Base-by-base conservation (phyloP, 2,329 filamentous ascomycete species). In the Parastagonospora nodorum region DNA sequence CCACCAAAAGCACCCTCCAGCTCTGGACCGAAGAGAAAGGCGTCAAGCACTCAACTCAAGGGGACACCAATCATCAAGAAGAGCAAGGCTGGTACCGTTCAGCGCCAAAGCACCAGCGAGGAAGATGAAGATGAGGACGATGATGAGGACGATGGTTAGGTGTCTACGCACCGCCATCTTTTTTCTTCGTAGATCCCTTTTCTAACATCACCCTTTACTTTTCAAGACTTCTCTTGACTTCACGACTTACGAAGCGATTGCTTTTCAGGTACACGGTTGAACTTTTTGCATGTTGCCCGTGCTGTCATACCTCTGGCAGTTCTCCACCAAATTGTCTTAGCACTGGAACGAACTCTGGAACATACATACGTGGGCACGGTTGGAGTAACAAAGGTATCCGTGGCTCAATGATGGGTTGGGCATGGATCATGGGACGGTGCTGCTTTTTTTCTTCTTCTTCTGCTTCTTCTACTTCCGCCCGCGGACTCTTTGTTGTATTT, bases 71-170 rank as follows among this genome's bases (percentile, higher is more conserved):
- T 61, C 2, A 62, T 53, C 51, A 84, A 84, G 71, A 84, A 82
- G 66, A 72, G 72, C 53, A 84, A 82, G 71, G 72, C 73, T 5
- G 68, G 64, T 42, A 52, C 53, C 28, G 68, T 64, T 12, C 65
- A 66, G 42, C 68, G 76, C 51, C 65, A 73, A 16, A 80, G 76
- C 54, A 76, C 76, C 15, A 81, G 77, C 53, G 81, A 83, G 45
- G 80, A 80, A 46, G 80, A 80, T 42, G 80, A 83, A 50, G 78
- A 79, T 46, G 71, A 74, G 27, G 80, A 82, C 27, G 74, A 62
- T 11, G 80, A 80, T 45, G 80, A 82, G 53, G 80, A 78, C 41
- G 75, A 77, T 42, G 68, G 67, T 51, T 36, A 33, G 8, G 15
- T 24, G 24, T 46, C 24, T 24, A 16, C n/a, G 11, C 14, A 8